Percentiles rank a stretch among this genome's conserved stretches.
phyloP scores from a whole-genome alignment of 1,284 basidiomycete species.

The Vanrija pseudolonga region DNA sequence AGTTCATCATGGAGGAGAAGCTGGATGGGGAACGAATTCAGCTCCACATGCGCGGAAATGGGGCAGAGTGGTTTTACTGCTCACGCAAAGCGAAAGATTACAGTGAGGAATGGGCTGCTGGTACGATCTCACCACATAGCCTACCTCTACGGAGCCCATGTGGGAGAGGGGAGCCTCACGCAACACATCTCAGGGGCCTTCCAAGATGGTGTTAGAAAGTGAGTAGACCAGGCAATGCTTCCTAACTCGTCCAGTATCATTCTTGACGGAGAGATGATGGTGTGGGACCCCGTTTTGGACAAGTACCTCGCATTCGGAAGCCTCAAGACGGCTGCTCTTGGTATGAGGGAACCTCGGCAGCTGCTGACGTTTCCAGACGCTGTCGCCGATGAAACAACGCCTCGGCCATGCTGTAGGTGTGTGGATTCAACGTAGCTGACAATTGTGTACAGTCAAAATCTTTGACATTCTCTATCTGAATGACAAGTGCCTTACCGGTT shows the following conservation, averaged over 20 bases:
- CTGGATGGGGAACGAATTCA: constrained; percentile 93
- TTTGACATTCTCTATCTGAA: constrained; percentile 89
- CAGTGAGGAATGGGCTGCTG: constrained; percentile 51
- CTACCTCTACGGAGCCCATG: constrained; percentile 78
- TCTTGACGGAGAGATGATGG: constrained; percentile 93
- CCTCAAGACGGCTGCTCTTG: constrained; percentile 80
- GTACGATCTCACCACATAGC: constrained; percentile 18
- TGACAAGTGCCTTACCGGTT: constrained; percentile 44
- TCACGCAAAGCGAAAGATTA: constrained; percentile 93
- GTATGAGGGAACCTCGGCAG: constrained; percentile 52
- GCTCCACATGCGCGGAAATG: constrained; percentile 77
- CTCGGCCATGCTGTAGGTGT: constrained; percentile 78
- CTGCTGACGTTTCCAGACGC: constrained; percentile 54
- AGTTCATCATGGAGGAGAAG: constrained; percentile 90
- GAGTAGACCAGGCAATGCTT: constrained; percentile 35
- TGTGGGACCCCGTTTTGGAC: constrained; percentile 85
- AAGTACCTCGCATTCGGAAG: constrained; percentile 85
- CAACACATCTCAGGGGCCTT: constrained; percentile 74
- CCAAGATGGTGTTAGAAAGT: constrained; percentile 72
- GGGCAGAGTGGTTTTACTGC: constrained; percentile 75
- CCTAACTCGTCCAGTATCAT: constrained; percentile 61
- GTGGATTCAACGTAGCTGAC: constrained; percentile 1
- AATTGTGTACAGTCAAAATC: constrained; percentile 68
- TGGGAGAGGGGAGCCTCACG: constrained; percentile 76
- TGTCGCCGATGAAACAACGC: constrained; percentile 64